Evolutionary conservation across 1,139 yeast genomes (phyloP), one percentile per base, ranked within the genome.

Genomic region (Geotrichum klebahnii): DNA sequence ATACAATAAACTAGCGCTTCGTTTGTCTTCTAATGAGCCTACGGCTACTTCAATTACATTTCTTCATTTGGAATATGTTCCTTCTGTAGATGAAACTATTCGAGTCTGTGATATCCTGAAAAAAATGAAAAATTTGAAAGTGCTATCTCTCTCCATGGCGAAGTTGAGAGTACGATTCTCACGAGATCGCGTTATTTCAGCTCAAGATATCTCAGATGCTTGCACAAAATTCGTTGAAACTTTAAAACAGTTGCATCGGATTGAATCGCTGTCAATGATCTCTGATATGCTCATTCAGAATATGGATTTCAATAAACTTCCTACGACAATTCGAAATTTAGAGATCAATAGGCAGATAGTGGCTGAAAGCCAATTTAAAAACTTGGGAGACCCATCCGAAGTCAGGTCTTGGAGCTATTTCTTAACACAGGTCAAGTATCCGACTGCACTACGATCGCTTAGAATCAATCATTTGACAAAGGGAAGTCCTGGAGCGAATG

Each of bases 281-380:
- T 43, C 46, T 5, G 31, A 24, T 35, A 35, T 43, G 38, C 39
- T 43, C 20, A 43, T 43, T 5, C 38, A 33, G 29, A 29, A 26
- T 17, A 17, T 43, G 17, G 39, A 43, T 17, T 43, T 43, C 20
- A 24, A 19, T n/a, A 16, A 17, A 16, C 17, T 43, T 5, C 46
- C 46, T 10, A 17, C 14, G 10, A 16, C 32, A 3, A 8, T 43
- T 9, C 39, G 35, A n/a, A 43, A 43, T 33, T 19, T 43, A 5
- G 46, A 43, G 33, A 24, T 43, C 12, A 43, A 43, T 12, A n/a
- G 32, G 12, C 46, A 43, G 24, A 24, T 34, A 31, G 19, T 32
- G 16, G 35, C 46, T 3, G 16, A 16, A 9, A 23, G 6, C 10
- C 46, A 43, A 28, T 24, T 16, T 24, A 9, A 20, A 8, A 29